Base-by-base conservation (phyloP, 495 filamentous ascomycete genomes). In the Pseudomonodictys pantanalensis region DNA sequence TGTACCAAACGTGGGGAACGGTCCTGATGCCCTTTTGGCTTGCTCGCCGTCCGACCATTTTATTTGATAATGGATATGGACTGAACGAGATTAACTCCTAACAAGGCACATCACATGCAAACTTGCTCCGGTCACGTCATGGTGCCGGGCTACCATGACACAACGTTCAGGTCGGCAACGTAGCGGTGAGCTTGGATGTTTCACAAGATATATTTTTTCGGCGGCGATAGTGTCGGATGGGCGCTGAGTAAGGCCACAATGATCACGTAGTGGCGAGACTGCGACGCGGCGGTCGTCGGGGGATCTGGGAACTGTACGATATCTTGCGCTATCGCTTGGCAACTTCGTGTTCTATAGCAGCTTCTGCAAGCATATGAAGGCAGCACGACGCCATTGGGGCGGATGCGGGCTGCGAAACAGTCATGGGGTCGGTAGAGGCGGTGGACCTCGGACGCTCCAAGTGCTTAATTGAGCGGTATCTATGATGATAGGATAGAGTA, bases 41-140 rank as follows among this genome's bases (percentile, higher is more conserved):
- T 18, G n/a, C 9, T 17, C 8, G 4, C 20, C 4, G 22, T 42
- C 46, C 50, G 55, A 58, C 55, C 9, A 33, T 58, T 58, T 28
- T 7, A 12, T 29, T 58, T 49, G 46, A 28, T 58, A 58, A 58
- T 58, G 29, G 22, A 48, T 39, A 56, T 22, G n/a, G 24, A 20
- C n/a, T 10, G 45, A 32, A 5, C 44, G 53, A 53, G 50, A 43
- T 53, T 43, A 15, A 12, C 9, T n/a, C n/a, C n/a, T n/a, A n/a
- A n/a, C n/a, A n/a, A n/a, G n/a, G n/a, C n/a, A n/a, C n/a, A n/a
- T n/a, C n/a, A n/a, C n/a, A n/a, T n/a, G n/a, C n/a, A n/a, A n/a
- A n/a, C n/a, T n/a, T n/a, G n/a, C n/a, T n/a, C 12, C 3, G 38
- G 38, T 15, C 38, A 3, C 20, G 38, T 5, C 12, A 18, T n/a